Conservation (phyloP, 352 stramenopile genomes). For the Phytophthora vignae region DNA sequence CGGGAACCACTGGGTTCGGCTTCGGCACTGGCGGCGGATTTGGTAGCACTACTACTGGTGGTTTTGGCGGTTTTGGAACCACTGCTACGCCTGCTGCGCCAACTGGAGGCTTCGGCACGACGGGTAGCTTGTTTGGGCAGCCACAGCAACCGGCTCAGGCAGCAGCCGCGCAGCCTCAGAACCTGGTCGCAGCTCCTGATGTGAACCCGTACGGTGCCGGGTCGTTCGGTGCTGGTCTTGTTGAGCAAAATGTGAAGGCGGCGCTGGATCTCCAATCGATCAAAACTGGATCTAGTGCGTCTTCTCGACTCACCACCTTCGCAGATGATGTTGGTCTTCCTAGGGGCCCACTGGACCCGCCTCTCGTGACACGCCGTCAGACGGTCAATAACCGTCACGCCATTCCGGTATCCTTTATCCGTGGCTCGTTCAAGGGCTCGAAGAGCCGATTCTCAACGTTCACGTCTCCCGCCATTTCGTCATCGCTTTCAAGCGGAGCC, state of each 20-base stretch:
- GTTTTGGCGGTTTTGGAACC: conserved; percentile 61
- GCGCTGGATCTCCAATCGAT: conserved; percentile 67
- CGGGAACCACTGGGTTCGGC: conserved; percentile 49
- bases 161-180: conserved; percentile 47
- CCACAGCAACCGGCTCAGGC: conserved; percentile 40
- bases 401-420: conserved; percentile 79
- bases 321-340: conserved; percentile 78
- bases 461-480: conserved; percentile 35
- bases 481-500: conserved; percentile 24
- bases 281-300: conserved; percentile 56
- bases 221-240: conserved; percentile 59
- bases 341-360: conserved; percentile 61
- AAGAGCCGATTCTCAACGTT: conserved; percentile 72
- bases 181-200: conserved; percentile 64
- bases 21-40: conserved; percentile 48
- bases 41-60: conserved; percentile 38
- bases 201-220: conserved; percentile 66
- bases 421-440: conserved; percentile 77
- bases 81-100: conserved; percentile 34
- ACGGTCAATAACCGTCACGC: conserved; percentile 55
- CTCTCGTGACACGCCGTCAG: conserved; percentile 66
- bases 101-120: conserved; percentile 42
- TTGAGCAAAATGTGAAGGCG: conserved; percentile 73
- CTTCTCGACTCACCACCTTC: conserved; percentile 67
- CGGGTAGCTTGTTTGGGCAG: conserved; percentile 46